Evolutionary conservation across 495 filamentous ascomycete species (phyloP).

Genomic region (Penicillium tannophilum): DNA sequence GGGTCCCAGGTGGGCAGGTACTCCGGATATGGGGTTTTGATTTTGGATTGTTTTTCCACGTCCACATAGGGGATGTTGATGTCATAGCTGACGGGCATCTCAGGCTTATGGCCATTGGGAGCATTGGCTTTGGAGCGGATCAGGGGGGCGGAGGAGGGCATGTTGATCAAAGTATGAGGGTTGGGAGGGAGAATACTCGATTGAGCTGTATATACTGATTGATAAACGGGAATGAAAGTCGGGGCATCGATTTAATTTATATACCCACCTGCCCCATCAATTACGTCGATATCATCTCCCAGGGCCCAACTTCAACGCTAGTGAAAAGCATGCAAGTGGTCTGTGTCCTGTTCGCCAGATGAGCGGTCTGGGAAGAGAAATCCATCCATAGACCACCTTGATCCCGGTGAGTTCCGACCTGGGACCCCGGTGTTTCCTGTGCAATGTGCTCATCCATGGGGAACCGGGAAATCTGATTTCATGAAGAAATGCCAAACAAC

Average conservation of each 20-base stretch:
- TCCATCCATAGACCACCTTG: neutral
- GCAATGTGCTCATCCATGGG: neutral
- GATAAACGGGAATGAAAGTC: slow-evolving; percentile 6
- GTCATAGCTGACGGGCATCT: slow-evolving; percentile 54
- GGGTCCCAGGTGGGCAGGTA: slow-evolving; percentile 69
- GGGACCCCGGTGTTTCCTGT: neutral
- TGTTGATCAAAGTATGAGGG: slow-evolving; percentile 9
- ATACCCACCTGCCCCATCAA: slow-evolving; percentile 7
- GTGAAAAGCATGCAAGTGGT: slow-evolving; percentile 9
- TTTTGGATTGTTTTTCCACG: slow-evolving; percentile 40
- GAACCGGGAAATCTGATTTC: neutral
- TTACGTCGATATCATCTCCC: slow-evolving; percentile 3
- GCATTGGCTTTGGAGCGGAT: slow-evolving; percentile 35
- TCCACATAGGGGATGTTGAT: slow-evolving; percentile 59
- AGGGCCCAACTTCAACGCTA: slow-evolving; percentile 8
- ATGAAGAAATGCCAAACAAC: neutral
- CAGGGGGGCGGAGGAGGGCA: slow-evolving; percentile 44
- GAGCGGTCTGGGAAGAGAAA: slow-evolving; percentile 20
- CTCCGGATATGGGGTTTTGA: slow-evolving; percentile 55
- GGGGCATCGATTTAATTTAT: neutral
- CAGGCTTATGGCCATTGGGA: slow-evolving; percentile 35
- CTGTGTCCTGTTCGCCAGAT: slow-evolving; percentile 20
- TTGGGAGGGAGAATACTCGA: too few species aligned
- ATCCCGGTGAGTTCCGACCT: slow-evolving; percentile 24
- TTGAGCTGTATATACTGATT: slow-evolving; percentile 2